A percentile compares a stretch with the other conserved stretches of the same genome.
phyloP scores from a whole-genome alignment of 176 grass and related monocot species.

The Hordeum marinum region DNA sequence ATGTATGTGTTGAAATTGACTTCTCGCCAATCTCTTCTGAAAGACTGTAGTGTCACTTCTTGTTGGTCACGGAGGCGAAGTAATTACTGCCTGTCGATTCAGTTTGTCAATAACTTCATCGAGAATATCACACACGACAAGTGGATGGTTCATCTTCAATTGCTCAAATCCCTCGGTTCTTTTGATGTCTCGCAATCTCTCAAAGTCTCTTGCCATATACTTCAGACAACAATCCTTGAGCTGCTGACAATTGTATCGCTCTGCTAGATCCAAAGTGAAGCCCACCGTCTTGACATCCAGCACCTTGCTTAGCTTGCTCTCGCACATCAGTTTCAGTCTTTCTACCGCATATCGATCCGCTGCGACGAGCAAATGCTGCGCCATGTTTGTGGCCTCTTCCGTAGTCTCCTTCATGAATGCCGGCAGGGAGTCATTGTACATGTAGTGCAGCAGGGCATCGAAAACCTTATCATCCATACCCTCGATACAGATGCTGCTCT shows the following conservation, averaged over 20 bases:
- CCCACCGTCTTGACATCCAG: neutral
- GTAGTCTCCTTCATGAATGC: neutral
- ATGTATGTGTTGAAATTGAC: no score
- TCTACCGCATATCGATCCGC: neutral
- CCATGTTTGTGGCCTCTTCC: neutral
- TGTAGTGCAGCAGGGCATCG: constrained; percentile 16
- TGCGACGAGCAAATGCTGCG: neutral
- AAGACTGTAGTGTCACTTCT: neutral
- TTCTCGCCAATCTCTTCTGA: neutral
- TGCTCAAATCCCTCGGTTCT: neutral
- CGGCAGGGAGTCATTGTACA: neutral
- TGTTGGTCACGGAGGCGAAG: neutral
- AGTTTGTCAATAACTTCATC: neutral
- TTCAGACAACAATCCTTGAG: neutral
- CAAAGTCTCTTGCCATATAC: neutral
- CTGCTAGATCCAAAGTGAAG: neutral
- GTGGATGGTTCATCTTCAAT: neutral
- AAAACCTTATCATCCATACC: constrained; percentile 12
- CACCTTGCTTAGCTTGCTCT: neutral
- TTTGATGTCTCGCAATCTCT: neutral
- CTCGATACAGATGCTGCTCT: neutral
- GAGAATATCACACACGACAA: neutral
- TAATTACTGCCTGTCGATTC: neutral
- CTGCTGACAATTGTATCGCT: neutral
- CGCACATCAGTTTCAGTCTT: neutral